Evolutionary conservation across 306 rosid genomes (phyloP).

Genomic region (Senna tora): DNA sequence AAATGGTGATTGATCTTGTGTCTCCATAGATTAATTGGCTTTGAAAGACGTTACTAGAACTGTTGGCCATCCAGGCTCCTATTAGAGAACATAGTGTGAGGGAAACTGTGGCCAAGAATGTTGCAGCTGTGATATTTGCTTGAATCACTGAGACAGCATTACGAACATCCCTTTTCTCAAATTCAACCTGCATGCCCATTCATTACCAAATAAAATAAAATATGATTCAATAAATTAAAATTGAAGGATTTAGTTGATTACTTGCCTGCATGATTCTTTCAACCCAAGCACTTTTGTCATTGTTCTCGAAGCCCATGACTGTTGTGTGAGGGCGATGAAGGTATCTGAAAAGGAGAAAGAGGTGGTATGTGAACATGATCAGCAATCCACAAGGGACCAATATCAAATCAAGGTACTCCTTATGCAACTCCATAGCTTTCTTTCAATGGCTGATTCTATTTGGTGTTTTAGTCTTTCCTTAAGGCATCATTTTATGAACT

Average conservation of each 20-base stretch:
- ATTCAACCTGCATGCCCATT: slow-evolving; percentile 46
- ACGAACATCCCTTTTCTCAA: slow-evolving; percentile 47
- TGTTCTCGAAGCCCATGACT: slow-evolving; percentile 75
- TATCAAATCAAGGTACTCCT: slow-evolving; percentile 64
- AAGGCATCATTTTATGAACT: slow-evolving; percentile 16
- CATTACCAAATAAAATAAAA: not conserved
- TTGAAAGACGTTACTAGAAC: slow-evolving; percentile 39
- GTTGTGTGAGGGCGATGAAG: slow-evolving; percentile 69
- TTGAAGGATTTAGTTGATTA: not conserved
- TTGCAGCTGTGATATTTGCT: slow-evolving; percentile 67
- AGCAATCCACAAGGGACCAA: slow-evolving; percentile 72
- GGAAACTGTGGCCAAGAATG: slow-evolving; percentile 61
- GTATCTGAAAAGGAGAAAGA: slow-evolving; percentile 63
- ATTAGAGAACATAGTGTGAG: slow-evolving; percentile 71
- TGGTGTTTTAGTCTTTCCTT: not conserved
- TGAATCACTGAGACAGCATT: slow-evolving; percentile 53
- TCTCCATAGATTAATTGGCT: slow-evolving; percentile 67
- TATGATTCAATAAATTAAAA: not conserved
- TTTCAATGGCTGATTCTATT: not conserved
- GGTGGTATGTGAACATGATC: slow-evolving; percentile 68
- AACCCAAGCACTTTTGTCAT: slow-evolving; percentile 71
- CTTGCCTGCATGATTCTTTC: slow-evolving; percentile 70
- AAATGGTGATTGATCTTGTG: slow-evolving; percentile 49
- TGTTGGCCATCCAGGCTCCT: slow-evolving; percentile 76
- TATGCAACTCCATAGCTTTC: slow-evolving; percentile 51